A percentile compares a stretch with the other conserved stretches of the same genome.
Evolutionary conservation across 2,329 filamentous ascomycete species (phyloP).

Genomic region (Cladophialophora immunda): DNA sequence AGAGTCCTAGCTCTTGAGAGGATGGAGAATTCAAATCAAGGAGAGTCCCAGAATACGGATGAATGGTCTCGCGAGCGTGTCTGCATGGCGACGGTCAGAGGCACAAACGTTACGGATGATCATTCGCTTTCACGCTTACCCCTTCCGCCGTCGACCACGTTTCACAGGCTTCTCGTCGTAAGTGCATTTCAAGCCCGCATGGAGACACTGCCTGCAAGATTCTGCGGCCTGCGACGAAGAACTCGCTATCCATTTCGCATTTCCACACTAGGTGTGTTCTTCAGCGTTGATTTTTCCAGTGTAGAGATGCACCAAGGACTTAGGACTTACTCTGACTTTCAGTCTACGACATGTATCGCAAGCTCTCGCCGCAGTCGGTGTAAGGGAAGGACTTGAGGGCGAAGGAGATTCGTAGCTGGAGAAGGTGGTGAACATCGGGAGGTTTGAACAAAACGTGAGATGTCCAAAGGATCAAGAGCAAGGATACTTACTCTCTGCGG

Average conservation of each 20-base stretch:
- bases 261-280: constrained; percentile 1
- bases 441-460: background rate
- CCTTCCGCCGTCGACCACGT: constrained; percentile 18
- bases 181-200: constrained; percentile 15
- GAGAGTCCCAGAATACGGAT: background rate
- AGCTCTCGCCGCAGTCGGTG: constrained; percentile 6
- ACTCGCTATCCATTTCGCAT: constrained; percentile 1
- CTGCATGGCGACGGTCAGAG: background rate
- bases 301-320: background rate
- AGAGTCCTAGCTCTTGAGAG: background rate
- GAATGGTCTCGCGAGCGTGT: background rate
- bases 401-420: background rate
- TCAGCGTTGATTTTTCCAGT: background rate
- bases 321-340: constrained; percentile 19
- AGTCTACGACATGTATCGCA: constrained; percentile 24
- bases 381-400: background rate
- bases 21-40: constrained; percentile 3
- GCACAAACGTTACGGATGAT: background rate
- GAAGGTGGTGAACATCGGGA: background rate
- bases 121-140: background rate
- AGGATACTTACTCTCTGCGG: too few species aligned
- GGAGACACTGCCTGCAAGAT: constrained; percentile 16
- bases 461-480: background rate
- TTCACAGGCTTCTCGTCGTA: constrained; percentile 15
- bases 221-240: background rate